A percentile compares a stretch with the other conserved stretches of the same genome.
Evolutionary conservation across 1,139 yeast species (phyloP).

Genomic region (Yamadazyma spencermartinsiae): DNA sequence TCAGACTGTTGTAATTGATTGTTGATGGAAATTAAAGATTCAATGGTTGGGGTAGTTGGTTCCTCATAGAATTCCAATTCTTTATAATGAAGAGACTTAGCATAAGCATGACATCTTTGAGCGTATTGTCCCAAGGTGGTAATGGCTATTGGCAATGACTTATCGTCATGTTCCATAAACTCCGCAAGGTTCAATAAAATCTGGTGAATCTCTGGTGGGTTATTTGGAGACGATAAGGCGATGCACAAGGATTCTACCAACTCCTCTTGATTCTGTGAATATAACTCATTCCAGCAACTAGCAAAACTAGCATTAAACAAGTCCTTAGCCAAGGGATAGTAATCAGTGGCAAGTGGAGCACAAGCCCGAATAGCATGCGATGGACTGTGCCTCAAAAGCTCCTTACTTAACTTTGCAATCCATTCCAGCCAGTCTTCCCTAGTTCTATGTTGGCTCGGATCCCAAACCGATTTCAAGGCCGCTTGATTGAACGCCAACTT

Average conservation of each 20-base stretch:
- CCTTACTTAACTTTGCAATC: conserved; percentile 86
- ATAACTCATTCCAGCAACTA: conserved; percentile 92
- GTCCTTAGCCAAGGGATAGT: conserved; percentile 86
- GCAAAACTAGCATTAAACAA: conserved; percentile 94
- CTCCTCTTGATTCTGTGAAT: conserved; percentile 91
- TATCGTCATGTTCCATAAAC: conserved; percentile 97
- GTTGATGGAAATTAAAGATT: conserved; percentile 86
- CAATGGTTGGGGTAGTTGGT: conserved; percentile 90
- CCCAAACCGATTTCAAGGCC: conserved; percentile 85
- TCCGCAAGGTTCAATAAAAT: conserved; percentile 87
- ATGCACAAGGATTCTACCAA: conserved; percentile 80
- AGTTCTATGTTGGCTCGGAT: conserved; percentile 82
- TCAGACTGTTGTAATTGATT: conserved; percentile 95
- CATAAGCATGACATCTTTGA: conserved; percentile 94
- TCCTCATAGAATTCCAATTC: conserved; percentile 94
- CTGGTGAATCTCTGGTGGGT: conserved; percentile 95
- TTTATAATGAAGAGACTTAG: conserved; percentile 93
- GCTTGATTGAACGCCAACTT: conserved; percentile 81
- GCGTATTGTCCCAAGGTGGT: conserved; percentile 91
- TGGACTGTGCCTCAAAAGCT: conserved; percentile 86
- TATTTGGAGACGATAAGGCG: conserved; percentile 86
- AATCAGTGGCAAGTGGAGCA: conserved; percentile 84
- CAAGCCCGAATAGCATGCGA: conserved; percentile 95
- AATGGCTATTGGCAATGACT: conserved; percentile 86
- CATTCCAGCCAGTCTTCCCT: conserved; percentile 98